These are phyloP conservation scores for Calonectria multiphialidica DNA, from an alignment of 2,329 filamentous ascomycete species.

Conservation along the genomic window DNA sequence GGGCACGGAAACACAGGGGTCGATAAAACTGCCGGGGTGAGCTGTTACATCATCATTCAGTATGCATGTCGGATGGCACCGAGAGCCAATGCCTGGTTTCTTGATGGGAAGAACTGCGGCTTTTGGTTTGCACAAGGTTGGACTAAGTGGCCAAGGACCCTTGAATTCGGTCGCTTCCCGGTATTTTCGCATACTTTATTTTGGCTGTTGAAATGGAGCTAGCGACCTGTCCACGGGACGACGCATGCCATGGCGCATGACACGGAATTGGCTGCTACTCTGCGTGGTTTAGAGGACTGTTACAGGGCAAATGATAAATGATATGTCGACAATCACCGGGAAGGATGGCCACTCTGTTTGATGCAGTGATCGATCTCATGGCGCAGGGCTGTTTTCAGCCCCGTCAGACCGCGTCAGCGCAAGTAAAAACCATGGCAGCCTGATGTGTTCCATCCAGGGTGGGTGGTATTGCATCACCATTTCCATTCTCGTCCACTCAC, in stretches of 20 bases:
- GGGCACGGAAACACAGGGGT: no score
- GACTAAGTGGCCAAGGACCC: no score
- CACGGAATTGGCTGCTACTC: not conserved
- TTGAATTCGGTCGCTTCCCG: no score
- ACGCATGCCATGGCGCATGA: not conserved
- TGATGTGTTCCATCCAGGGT: not conserved
- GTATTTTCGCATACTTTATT: no score
- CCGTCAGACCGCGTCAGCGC: not conserved
- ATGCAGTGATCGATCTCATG: not conserved
- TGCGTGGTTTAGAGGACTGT: not conserved
- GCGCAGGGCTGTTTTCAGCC: not conserved
- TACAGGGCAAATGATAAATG: not conserved
- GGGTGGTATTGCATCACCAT: not conserved
- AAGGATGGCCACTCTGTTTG: not conserved
- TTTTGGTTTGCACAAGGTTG: no score
- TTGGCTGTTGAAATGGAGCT: not conserved
- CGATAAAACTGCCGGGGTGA: no score
- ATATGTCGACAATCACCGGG: not conserved
- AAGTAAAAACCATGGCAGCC: not conserved
- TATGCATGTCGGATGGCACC: no score
- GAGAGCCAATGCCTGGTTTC: no score
- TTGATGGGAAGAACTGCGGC: no score
- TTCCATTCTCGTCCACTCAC: not conserved
- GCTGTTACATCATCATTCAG: no score
- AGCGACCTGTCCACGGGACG: not conserved